Evolutionary conservation across 1,284 basidiomycete species (phyloP).

Genomic region (Ceratobasidium theobromae): DNA sequence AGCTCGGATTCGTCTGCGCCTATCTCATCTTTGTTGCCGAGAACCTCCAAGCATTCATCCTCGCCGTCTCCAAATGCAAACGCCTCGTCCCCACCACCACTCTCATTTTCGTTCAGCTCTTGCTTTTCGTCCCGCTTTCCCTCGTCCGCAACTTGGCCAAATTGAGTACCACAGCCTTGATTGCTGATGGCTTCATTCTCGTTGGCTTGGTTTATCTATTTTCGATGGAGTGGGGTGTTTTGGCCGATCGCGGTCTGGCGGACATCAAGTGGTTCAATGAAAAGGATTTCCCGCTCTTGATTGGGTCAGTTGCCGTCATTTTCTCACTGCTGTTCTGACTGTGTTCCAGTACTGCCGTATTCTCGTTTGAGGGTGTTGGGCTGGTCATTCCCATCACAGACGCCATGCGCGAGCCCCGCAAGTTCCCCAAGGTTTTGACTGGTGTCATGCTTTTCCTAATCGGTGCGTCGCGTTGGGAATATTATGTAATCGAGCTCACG

Average conservation of each 20-base stretch:
- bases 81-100: conserved; percentile 69
- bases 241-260: conserved; percentile 70
- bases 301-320: conserved; percentile 62
- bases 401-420: conserved; percentile 91
- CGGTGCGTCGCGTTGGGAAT: conserved; percentile 46
- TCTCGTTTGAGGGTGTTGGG: conserved; percentile 98
- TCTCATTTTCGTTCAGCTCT: conserved; percentile 81
- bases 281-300: conserved; percentile 86
- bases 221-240: conserved; percentile 70
- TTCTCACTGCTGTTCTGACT: not conserved
- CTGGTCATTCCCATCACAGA: conserved; percentile 96
- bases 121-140: conserved; percentile 85
- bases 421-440: conserved; percentile 86
- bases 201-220: conserved; percentile 87
- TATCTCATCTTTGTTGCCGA: conserved; percentile 97
- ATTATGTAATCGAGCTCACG: conserved; percentile 28
- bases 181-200: conserved; percentile 95
- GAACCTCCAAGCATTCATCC: conserved; percentile 85
- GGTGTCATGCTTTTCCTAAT: conserved; percentile 87
- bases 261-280: conserved; percentile 87
- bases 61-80: conserved; percentile 80
- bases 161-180: conserved; percentile 85
- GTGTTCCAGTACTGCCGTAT: conserved; percentile 81
- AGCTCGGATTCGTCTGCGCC: conserved; percentile 85
- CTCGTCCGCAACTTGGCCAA: conserved; percentile 90